Base-by-base conservation (phyloP, 805 yeast genomes). In the Cyberlindnera bimundalis region DNA sequence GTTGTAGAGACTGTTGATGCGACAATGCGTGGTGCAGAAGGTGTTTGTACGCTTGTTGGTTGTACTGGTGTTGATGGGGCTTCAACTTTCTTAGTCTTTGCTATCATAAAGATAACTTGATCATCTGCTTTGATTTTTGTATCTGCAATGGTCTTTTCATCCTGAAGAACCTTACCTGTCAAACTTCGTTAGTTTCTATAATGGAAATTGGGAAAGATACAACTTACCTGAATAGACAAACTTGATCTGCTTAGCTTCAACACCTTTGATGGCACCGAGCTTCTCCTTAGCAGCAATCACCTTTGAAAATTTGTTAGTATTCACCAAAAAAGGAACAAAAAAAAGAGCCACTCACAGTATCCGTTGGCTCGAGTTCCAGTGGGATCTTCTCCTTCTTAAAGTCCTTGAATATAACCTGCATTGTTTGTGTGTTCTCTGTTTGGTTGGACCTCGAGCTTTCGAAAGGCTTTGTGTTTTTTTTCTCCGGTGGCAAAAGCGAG, bases 341-440 rank as follows among this genome's bases (percentile, higher is more conserved):
- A n/a, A n/a, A n/a, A n/a, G n/a, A n/a, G n/a, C n/a, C n/a, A 70
- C 78, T 51, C 58, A 85, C 91, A 2, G 87, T 73, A 37, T 80
- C 87, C 12, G 74, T 46, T 8, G 74, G 71, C 45, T 84, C 95
- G 43, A 88, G 75, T 20, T 87, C 96, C 44, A 93, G 58, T 21
- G 88, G 76, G 62, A 90, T 78, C 60, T 81, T 84, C 60, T 87
- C 89, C 68, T 91, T 93, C 68, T 93, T 90, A 68, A 93, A 85
- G 66, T 93, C 96, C 62, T 90, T 89, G 62, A 93, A 80, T 37
- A 81, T 73, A 50, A 89, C 68, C 65, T 83, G 81, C 96, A 88
- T 89, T 47, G 40, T 44, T 34, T 12, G 9, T 6, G 6, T 11
- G n/a, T n/a, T n/a, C n/a, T n/a, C n/a, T n/a, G n/a, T n/a, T n/a